A percentile compares a stretch with the other conserved stretches of the same genome.
Conservation (phyloP, 352 stramenopile genomes). For the Phytophthora pistaciae region DNA sequence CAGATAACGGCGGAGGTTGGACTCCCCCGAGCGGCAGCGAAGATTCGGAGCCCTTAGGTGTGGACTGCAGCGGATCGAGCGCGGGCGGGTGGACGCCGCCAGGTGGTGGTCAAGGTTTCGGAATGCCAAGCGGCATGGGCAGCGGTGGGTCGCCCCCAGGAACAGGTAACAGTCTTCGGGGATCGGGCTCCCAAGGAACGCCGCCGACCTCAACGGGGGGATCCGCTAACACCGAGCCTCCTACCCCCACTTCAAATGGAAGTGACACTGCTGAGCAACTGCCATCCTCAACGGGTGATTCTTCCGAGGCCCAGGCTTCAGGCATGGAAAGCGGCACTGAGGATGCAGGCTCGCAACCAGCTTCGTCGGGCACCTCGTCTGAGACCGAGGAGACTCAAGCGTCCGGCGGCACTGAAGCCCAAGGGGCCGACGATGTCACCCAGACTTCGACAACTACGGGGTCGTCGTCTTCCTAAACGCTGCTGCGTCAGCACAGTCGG, state of each 20-base stretch:
- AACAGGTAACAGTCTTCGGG: conserved; percentile 1
- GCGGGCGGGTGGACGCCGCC: neutral
- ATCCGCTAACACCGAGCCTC: neutral
- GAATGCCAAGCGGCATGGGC: neutral
- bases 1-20: neutral
- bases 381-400: neutral
- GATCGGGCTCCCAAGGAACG: conserved; percentile 3
- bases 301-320: neutral
- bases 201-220: neutral
- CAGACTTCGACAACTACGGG: neutral
- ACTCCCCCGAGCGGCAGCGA: neutral
- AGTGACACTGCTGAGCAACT: neutral
- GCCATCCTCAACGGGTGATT: neutral
- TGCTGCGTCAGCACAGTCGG: neutral
- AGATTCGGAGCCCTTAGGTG: neutral
- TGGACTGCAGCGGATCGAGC: conserved; percentile 19
- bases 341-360: neutral
- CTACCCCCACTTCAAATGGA: neutral
- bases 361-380: neutral
- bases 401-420: neutral
- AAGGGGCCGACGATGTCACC: neutral
- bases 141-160: neutral
- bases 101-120: conserved; percentile 10
- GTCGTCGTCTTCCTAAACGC: neutral
- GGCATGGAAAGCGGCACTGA: neutral